A percentile compares a stretch with the other conserved stretches of the same genome.
Conservation (phyloP, 2,329 filamentous ascomycete species). For the Tolypocladium sp. region DNA sequence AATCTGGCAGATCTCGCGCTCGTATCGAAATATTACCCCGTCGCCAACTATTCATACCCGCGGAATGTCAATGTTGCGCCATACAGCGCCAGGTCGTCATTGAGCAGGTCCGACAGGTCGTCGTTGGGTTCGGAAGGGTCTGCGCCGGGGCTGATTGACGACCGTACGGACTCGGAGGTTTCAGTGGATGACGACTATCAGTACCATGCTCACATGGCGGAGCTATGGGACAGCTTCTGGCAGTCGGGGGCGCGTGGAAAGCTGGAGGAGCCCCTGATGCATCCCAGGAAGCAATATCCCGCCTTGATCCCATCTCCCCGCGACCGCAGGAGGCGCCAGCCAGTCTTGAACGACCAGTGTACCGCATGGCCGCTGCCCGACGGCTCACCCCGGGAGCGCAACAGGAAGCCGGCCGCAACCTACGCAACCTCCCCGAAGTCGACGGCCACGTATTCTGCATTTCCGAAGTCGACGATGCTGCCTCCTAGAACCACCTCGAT, state of each 20-base stretch:
- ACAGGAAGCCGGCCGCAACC: conserved; percentile 2
- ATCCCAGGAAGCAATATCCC: conserved; percentile 19
- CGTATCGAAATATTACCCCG: conserved; percentile 28
- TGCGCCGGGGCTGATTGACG: conserved; percentile 39
- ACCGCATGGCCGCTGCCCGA: conserved; percentile 18
- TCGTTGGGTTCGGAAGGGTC: conserved; percentile 38
- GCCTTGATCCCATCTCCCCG: conserved; percentile 20
- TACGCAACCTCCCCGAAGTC: conserved; percentile 5
- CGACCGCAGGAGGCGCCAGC: conserved; percentile 13
- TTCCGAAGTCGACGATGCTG: conserved; percentile 22
- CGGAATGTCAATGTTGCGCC: conserved; percentile 14
- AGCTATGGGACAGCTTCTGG: conserved; percentile 47
- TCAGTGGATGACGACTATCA: conserved; percentile 43
- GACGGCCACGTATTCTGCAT: conserved; percentile 29
- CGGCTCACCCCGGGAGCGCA: conserved; percentile 3
- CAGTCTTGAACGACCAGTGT: conserved; percentile 7
- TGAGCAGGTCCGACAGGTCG: conserved; percentile 19
- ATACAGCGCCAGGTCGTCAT: neutral
- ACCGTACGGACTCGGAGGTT: conserved; percentile 39
- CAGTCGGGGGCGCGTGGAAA: conserved; percentile 7
- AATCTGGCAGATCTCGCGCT: conserved; percentile 28
- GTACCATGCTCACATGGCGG: conserved; percentile 32
- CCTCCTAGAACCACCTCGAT: conserved; percentile 1
- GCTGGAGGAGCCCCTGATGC: conserved; percentile 4
- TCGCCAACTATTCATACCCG: conserved; percentile 32